These are phyloP conservation scores for Metschnikowia cerradonensis DNA, from an alignment of 805 yeast genomes.

Conservation along the genomic window DNA sequence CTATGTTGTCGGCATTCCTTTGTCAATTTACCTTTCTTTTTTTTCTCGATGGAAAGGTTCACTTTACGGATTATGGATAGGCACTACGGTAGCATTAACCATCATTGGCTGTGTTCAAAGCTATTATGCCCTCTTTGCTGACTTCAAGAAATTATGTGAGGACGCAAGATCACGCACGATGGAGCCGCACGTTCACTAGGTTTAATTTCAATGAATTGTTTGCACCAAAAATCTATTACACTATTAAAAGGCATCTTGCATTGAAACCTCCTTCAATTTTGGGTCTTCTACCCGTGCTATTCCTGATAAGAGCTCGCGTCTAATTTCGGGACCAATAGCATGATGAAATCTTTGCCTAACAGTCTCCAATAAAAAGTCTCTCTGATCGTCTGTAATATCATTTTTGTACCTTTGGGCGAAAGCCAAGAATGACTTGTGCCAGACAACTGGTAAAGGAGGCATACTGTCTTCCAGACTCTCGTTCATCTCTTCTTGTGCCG, in stretches of 20 bases:
- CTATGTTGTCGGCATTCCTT: constrained; percentile 60
- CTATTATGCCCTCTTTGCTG: constrained; percentile 43
- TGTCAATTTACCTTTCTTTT: constrained; percentile 53
- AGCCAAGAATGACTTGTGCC: constrained; percentile 95
- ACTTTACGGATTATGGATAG: constrained; percentile 60
- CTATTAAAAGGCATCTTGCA: constrained; percentile 36
- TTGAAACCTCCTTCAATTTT: constrained; percentile 27
- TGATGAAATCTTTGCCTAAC: constrained; percentile 85
- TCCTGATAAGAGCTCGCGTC: constrained; percentile 91
- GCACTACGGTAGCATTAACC: constrained; percentile 31
- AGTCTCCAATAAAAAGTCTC: constrained; percentile 89
- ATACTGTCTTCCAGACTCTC: constrained; percentile 34
- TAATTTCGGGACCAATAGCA: constrained; percentile 87
- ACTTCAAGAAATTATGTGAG: constrained; percentile 33
- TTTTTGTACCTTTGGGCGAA: constrained; percentile 96
- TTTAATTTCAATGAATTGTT: not conserved
- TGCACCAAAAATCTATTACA: not conserved
- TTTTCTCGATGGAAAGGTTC: constrained; percentile 42
- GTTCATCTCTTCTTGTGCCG: constrained; percentile 41
- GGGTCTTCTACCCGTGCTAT: constrained; percentile 48
- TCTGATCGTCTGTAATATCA: constrained; percentile 97
- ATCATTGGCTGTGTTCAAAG: constrained; percentile 19
- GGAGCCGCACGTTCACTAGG: constrained; percentile 7
- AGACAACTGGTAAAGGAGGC: constrained; percentile 83
- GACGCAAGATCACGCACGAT: constrained; percentile 37